Conservation (phyloP, 2,329 filamentous ascomycete genomes). For the Aureobasidium sp. region DNA sequence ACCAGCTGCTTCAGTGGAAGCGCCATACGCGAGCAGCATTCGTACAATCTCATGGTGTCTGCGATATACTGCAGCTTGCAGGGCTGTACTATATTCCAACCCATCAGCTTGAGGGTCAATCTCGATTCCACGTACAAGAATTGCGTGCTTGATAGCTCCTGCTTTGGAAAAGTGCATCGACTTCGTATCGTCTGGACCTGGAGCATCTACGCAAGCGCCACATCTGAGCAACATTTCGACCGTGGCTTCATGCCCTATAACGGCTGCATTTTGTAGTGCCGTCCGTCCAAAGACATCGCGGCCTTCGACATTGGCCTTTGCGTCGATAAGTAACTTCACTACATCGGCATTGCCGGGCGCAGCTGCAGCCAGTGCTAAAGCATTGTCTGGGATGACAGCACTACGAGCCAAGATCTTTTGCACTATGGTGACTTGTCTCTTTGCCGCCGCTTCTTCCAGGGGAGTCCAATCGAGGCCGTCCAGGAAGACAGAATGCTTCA, state of each 20-base stretch:
- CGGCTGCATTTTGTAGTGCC: not conserved
- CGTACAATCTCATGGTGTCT: not conserved
- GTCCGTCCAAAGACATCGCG: not conserved
- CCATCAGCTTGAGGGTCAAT: not conserved
- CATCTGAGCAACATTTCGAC: not conserved
- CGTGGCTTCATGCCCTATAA: not conserved
- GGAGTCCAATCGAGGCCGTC: not conserved
- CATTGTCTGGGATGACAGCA: not conserved
- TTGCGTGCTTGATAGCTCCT: not conserved
- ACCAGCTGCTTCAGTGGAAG: not conserved
- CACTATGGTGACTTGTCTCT: not conserved
- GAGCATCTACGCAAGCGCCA: not conserved
- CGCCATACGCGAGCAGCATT: not conserved
- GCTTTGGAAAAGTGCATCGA: not conserved
- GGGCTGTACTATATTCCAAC: not conserved
- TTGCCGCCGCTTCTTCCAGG: not conserved
- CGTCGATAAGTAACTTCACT: not conserved
- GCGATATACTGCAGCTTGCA: not conserved
- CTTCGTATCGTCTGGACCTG: not conserved
- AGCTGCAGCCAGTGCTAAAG: not conserved
- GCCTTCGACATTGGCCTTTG: not conserved
- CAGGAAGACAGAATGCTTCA: not conserved
- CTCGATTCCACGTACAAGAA: not conserved
- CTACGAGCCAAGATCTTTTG: not conserved
- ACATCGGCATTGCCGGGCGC: not conserved